A percentile compares a stretch with the other conserved stretches of the same genome.
phyloP scores from a whole-genome alignment of 108 stramenopile genomes.

The Aurantiochytrium sp. region DNA sequence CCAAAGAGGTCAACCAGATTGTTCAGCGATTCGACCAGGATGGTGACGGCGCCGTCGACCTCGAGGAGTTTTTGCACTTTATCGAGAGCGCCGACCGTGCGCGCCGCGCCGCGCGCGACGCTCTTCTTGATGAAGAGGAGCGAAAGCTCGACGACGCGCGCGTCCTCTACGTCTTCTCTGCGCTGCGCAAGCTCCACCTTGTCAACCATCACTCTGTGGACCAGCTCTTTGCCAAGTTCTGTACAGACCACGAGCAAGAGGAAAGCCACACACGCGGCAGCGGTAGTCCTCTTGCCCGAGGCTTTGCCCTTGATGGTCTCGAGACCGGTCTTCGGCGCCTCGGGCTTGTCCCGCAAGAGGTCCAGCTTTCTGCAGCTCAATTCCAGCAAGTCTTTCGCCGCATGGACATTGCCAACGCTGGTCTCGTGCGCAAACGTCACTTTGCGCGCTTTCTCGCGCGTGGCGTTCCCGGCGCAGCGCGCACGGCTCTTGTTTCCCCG shows the following conservation, averaged over 20 bases:
- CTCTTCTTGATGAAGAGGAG: constrained; percentile 4
- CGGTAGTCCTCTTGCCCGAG: neutral
- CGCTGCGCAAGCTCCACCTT: neutral
- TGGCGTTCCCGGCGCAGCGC: neutral
- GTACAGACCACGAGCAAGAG: neutral
- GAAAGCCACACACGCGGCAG: too few relatives aligned
- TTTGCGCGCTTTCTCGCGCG: neutral
- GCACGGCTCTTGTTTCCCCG: neutral
- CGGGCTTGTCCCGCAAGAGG: neutral
- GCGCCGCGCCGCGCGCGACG: neutral
- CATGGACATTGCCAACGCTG: neutral
- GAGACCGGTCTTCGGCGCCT: neutral
- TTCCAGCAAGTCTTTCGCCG: neutral
- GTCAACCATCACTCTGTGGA: neutral
- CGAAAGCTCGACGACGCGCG: neutral
- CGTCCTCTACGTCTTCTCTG: neutral
- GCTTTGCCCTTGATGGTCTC: neutral
- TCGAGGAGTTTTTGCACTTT: neutral
- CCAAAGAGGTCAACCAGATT: neutral
- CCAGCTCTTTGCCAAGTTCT: neutral
- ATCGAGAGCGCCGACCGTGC: neutral
- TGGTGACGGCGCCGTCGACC: neutral
- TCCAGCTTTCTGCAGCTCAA: neutral
- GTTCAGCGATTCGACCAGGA: neutral
- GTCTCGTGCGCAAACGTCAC: neutral